Percentiles rank a stretch among this genome's conserved stretches.
Conservation (phyloP, 1,284 basidiomycete species). For the Pisolithus thermaeus region DNA sequence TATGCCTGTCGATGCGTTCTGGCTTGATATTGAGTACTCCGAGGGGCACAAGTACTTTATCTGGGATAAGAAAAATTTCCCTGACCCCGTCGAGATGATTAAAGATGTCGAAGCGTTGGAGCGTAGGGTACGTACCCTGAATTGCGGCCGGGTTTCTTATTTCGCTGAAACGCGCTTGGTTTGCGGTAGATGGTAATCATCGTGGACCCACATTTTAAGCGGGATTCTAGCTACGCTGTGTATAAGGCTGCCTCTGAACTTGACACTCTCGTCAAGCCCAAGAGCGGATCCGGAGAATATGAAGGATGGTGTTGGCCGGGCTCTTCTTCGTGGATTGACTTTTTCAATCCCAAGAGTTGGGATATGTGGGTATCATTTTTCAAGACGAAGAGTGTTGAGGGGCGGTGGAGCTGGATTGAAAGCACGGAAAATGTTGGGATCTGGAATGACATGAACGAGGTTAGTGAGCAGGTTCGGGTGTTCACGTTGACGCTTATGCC, state of each 20-base stretch:
- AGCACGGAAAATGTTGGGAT: constrained; percentile 82
- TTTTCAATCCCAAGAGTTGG: constrained; percentile 90
- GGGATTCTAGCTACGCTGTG: constrained; percentile 73
- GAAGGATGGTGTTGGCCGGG: constrained; percentile 99
- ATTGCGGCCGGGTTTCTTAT: too few species aligned
- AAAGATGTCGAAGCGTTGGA: constrained; percentile 81
- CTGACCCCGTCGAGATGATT: constrained; percentile 91
- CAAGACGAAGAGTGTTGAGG: constrained; percentile 47
- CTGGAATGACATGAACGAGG: constrained; percentile 99
- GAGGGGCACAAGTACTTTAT: constrained; percentile 97
- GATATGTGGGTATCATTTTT: constrained; percentile 89
- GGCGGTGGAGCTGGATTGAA: constrained; percentile 65
- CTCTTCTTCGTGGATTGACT: constrained; percentile 93
- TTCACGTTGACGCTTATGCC: neutral
- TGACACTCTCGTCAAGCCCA: constrained; percentile 78
- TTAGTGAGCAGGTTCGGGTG: constrained; percentile 19
- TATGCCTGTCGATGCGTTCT: constrained; percentile 95
- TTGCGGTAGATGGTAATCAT: constrained; percentile 86
- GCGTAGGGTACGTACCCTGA: constrained; percentile 61
- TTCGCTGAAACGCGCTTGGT: neutral
- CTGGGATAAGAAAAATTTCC: constrained; percentile 91
- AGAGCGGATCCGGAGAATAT: constrained; percentile 76
- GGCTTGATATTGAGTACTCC: constrained; percentile 98
- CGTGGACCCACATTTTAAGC: constrained; percentile 95
- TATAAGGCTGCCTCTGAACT: constrained; percentile 83